Conservation (phyloP, 2,329 filamentous ascomycete genomes). For the Aspergillus fumigatus region DNA sequence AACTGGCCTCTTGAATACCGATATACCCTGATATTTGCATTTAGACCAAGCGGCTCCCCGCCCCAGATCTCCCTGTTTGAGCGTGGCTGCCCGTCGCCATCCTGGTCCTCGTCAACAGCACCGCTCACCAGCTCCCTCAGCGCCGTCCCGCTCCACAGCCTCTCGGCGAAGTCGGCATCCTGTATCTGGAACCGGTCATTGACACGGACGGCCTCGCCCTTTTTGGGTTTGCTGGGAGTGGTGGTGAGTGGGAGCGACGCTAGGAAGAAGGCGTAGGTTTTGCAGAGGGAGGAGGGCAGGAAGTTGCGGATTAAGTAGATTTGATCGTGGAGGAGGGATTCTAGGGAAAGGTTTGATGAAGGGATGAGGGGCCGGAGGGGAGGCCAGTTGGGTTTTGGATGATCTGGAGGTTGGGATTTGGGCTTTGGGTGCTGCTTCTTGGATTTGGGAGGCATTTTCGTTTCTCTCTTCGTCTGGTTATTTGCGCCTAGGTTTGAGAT, state of each 20-base stretch:
- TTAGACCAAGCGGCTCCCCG: conserved; percentile 76
- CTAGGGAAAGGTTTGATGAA: conserved; percentile 57
- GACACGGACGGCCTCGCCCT: conserved; percentile 74
- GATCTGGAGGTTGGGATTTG: conserved; percentile 14
- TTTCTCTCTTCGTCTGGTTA: background rate
- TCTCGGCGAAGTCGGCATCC: conserved; percentile 67
- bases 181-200: conserved; percentile 86
- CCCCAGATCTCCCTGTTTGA: conserved; percentile 58
- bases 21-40: conserved; percentile 85
- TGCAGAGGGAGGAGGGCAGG: conserved; percentile 70
- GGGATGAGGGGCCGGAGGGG: conserved; percentile 65
- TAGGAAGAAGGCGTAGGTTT: conserved; percentile 70
- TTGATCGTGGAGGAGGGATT: conserved; percentile 57
- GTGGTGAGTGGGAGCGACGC: conserved; percentile 66
- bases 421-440: conserved; percentile 12
- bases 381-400: conserved; percentile 60
- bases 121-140: conserved; percentile 57
- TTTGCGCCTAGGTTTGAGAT: conserved; percentile 1
- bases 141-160: conserved; percentile 73
- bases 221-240: conserved; percentile 72
- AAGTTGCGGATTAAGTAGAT: conserved; percentile 70
- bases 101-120: conserved; percentile 28
- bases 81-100: conserved; percentile 25
- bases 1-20: conserved; percentile 82
- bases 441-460: conserved; percentile 20